Base-by-base conservation (phyloP, 2,329 filamentous ascomycete species). In the Dactylellina parvicollis region DNA sequence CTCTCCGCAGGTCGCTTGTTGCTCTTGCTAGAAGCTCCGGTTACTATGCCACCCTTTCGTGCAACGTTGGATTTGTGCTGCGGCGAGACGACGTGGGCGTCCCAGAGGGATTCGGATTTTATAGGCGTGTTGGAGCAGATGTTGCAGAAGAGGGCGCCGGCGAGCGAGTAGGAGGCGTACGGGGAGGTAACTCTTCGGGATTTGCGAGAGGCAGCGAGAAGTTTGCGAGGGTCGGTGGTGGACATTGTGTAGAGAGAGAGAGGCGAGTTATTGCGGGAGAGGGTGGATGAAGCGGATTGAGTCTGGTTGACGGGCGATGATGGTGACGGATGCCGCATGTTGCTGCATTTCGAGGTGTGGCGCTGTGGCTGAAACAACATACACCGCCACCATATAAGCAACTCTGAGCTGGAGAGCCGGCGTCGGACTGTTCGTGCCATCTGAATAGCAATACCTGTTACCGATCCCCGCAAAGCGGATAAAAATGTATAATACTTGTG, bases 141-240 rank as follows among this genome's bases (percentile, higher is more conserved):
- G 72, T 84, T 86, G 81, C 90, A 92, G 26, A 87, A 81, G 0
- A 92, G 85, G 77, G 87, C 88, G 73, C 89, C 89, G 12, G 86
- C 83, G 75, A 87, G 85, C 3, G 88, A 87, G 81, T 92, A 92
- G 60, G 85, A 83, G 42, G 89, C 88, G 77, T 89, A 84, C 2
- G 89, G 87, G 77, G 92, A 89, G 56, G 88, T 85, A 77, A 93
- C 88, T 75, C 90, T 87, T 66, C 92, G 88, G 74, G 89, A 86
- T 64, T 88, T 87, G 76, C 91, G 88, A 81, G 94, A 90, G 78
- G 89, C 89, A 77, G 91, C 90, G 67, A 96, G 85, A 52, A 96
- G 86, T 34, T 90, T 87, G 77, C 92, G 89, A 24, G 92, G 89
- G 80, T 96, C 91, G 76, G 91, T 85, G 90, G 95, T 94, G 34